Evolutionary conservation across 2,329 filamentous ascomycete genomes (phyloP).

Genomic region (Pseudopithomyces maydicus): DNA sequence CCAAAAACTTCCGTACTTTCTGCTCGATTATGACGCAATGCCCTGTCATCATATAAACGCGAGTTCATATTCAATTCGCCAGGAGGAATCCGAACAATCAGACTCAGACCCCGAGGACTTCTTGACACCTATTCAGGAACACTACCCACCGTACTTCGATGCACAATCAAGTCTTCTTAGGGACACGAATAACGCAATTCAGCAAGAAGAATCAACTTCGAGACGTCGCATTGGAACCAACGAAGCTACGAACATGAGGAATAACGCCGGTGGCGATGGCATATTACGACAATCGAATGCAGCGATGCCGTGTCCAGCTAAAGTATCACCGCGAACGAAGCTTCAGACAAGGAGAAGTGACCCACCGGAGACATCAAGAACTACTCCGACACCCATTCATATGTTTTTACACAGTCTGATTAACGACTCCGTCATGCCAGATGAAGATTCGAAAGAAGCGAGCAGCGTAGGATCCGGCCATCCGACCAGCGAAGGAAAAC

Average conservation of each 20-base stretch:
- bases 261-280: slow-evolving; percentile 4
- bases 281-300: not conserved
- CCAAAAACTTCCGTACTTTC: not conserved
- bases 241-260: not conserved
- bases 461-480: not conserved
- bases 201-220: not conserved
- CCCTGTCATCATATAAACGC: not conserved
- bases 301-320: not conserved
- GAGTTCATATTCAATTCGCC: not conserved
- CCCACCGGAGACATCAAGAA: slow-evolving; percentile 16
- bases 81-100: not conserved
- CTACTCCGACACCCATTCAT: slow-evolving; percentile 31
- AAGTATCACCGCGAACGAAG: too few relatives aligned
- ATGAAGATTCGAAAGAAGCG: slow-evolving; percentile 17
- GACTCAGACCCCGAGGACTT: slow-evolving; percentile 5
- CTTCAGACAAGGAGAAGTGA: not conserved
- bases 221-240: not conserved
- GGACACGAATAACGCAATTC: not conserved
- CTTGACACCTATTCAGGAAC: slow-evolving; percentile 1
- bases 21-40: not conserved
- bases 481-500: not conserved
- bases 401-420: slow-evolving; percentile 29
- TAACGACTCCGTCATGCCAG: slow-evolving; percentile 16
- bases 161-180: not conserved
- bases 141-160: not conserved